Evolutionary conservation across 2,329 filamentous ascomycete species (phyloP).

Genomic region (Thyridium curvatum): DNA sequence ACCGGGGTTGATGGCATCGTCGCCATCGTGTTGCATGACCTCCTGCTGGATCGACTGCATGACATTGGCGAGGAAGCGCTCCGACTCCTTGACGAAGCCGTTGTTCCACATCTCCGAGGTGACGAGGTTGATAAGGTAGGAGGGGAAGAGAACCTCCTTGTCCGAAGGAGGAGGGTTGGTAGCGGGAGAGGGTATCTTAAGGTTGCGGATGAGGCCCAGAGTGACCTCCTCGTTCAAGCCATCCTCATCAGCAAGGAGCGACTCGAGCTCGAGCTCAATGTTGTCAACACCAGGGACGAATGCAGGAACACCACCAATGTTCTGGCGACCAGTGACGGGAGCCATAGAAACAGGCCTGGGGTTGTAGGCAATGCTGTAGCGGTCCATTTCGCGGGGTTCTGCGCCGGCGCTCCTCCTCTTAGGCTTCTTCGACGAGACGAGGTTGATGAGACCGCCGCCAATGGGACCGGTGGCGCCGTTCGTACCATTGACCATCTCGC

Average conservation of each 20-base stretch:
- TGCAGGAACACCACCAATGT: conserved; percentile 61
- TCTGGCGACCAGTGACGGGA: conserved; percentile 60
- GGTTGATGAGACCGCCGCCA: conserved; percentile 80
- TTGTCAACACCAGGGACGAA: conserved; percentile 81
- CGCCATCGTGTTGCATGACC: conserved; percentile 97
- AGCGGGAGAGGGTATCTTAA: conserved; percentile 89
- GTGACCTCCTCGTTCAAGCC: conserved; percentile 95
- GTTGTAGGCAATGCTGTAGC: conserved; percentile 89
- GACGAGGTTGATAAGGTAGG: conserved; percentile 97
- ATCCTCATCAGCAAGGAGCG: conserved; percentile 89
- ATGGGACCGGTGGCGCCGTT: conserved; percentile 42
- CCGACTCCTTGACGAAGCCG: conserved; percentile 97
- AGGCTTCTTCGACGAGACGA: conserved; percentile 94
- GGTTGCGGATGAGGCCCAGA: conserved; percentile 89
- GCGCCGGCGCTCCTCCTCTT: conserved; percentile 89
- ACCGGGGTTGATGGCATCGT: conserved; percentile 93
- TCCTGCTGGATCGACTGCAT: conserved; percentile 99
- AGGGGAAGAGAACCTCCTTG: conserved; percentile 97
- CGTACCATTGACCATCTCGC: conserved; percentile 59
- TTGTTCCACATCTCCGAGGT: conserved; percentile 99
- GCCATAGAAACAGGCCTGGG: conserved; percentile 96
- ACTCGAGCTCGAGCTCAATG: conserved; percentile 91
- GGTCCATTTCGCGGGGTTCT: conserved; percentile 77
- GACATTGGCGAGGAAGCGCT: conserved; percentile 96
- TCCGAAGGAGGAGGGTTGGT: conserved; percentile 87